Percentiles rank a stretch among this genome's conserved stretches.
Evolutionary conservation across 106 monocot species (phyloP).

Genomic region (Gastrodia elata): DNA sequence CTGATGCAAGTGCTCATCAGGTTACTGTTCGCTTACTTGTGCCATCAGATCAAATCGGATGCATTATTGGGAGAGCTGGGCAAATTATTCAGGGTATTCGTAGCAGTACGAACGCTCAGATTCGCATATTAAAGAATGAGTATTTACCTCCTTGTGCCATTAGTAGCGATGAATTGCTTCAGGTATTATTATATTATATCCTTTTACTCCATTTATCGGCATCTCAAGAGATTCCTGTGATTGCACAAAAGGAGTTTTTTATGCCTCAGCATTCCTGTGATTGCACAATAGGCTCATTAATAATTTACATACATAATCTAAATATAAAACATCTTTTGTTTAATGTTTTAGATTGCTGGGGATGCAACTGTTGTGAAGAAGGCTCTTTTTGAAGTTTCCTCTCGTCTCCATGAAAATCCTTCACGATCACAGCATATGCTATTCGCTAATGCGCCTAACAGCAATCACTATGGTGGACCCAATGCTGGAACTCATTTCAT

Average conservation of each 20-base stretch:
- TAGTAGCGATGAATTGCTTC: slow-evolving; percentile 75
- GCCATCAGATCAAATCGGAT: slow-evolving; percentile 96
- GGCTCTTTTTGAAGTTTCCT: slow-evolving; percentile 69
- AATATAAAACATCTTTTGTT: not conserved
- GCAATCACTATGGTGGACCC: slow-evolving; percentile 33
- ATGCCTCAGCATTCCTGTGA: not conserved
- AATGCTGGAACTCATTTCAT: slow-evolving; percentile 37
- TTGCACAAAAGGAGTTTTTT: not conserved
- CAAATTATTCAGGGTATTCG: slow-evolving; percentile 63
- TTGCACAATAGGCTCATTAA: too few species aligned
- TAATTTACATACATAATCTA: too few species aligned
- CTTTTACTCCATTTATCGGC: not conserved
- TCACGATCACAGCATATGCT: slow-evolving; percentile 80
- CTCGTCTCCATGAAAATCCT: slow-evolving; percentile 82
- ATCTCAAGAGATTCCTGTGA: not conserved
- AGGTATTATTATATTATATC: slow-evolving; percentile 31
- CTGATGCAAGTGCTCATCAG: slow-evolving; percentile 29
- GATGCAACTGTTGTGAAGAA: slow-evolving; percentile 70
- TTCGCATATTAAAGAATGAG: slow-evolving; percentile 60
- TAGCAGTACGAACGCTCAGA: slow-evolving; percentile 60
- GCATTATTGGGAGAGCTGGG: slow-evolving; percentile 85
- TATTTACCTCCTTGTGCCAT: slow-evolving; percentile 71
- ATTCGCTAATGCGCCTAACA: slow-evolving; percentile 27
- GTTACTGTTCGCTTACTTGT: slow-evolving; percentile 76
- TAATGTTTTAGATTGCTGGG: slow-evolving; percentile 54